phyloP scores from a whole-genome alignment of 2,329 filamentous ascomycete genomes.

The Whalleya microplaca region DNA sequence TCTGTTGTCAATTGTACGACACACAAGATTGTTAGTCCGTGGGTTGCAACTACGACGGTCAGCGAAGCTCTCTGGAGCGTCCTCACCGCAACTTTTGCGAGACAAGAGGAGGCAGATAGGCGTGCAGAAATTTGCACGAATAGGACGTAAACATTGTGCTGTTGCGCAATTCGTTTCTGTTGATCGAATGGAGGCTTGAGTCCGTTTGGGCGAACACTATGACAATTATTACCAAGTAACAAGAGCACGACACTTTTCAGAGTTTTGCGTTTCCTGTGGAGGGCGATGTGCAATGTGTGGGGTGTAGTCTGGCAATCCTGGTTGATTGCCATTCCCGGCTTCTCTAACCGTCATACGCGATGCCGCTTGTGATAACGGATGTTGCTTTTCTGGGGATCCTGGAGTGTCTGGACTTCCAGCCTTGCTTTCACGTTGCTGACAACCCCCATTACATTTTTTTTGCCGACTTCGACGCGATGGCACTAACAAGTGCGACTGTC shows the following conservation, averaged over 20 bases:
- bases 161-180: conserved; percentile 17
- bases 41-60: conserved; percentile 26
- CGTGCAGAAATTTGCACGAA: conserved; percentile 7
- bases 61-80: conserved; percentile 16
- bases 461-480: too few relatives aligned
- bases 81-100: conserved; percentile 25
- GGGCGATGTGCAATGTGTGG: not conserved
- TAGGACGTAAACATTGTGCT: conserved; percentile 14
- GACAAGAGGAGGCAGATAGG: conserved; percentile 7
- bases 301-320: not conserved
- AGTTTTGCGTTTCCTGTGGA: not conserved
- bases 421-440: not conserved
- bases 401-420: not conserved
- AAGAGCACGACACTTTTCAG: not conserved
- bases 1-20: not conserved
- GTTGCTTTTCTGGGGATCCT: not conserved
- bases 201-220: not conserved
- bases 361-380: not conserved
- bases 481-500: too few relatives aligned
- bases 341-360: not conserved
- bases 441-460: not conserved
- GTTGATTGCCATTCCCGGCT: not conserved
- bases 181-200: conserved; percentile 2
- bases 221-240: not conserved
- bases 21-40: not conserved